These are phyloP conservation scores for Alisma plantagoaquatica DNA, from an alignment of 106 monocot species.

Conservation along the genomic window DNA sequence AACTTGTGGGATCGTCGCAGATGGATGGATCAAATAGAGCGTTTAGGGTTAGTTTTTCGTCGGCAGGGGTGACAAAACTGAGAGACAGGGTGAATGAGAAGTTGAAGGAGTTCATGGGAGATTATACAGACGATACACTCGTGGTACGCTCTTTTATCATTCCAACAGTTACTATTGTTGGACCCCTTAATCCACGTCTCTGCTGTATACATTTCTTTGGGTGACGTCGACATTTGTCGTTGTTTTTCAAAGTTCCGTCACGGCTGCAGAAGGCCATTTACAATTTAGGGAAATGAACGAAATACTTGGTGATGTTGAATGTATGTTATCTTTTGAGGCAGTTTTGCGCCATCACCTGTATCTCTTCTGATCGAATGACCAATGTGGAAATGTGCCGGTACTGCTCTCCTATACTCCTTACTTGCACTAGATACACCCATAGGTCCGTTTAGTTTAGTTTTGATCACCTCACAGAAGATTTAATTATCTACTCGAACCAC, in stretches of 20 bases:
- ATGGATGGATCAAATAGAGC: conserved; percentile 16
- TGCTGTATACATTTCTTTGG: not conserved
- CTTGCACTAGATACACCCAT: too few relatives aligned
- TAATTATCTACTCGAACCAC: too few relatives aligned
- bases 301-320: too few relatives aligned
- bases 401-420: too few relatives aligned
- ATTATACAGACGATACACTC: conserved; percentile 71
- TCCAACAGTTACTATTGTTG: not conserved
- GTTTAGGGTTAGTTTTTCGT: conserved; percentile 31
- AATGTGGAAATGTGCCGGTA: too few relatives aligned
- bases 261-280: not conserved
- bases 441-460: too few relatives aligned
- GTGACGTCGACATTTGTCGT: too few relatives aligned
- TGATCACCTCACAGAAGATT: too few relatives aligned
- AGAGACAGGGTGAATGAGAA: conserved; percentile 51
- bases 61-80: conserved; percentile 34
- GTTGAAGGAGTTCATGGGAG: conserved; percentile 65
- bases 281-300: not conserved
- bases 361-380: too few relatives aligned
- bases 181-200: not conserved
- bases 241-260: not conserved
- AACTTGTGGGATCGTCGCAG: too few relatives aligned
- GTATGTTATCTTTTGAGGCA: too few relatives aligned
- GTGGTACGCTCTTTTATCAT: conserved; percentile 29
- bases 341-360: too few relatives aligned